These are phyloP conservation scores for Chlorella variabilis DNA, from an alignment of 163 green algal genomes.

Conservation along the genomic window DNA sequence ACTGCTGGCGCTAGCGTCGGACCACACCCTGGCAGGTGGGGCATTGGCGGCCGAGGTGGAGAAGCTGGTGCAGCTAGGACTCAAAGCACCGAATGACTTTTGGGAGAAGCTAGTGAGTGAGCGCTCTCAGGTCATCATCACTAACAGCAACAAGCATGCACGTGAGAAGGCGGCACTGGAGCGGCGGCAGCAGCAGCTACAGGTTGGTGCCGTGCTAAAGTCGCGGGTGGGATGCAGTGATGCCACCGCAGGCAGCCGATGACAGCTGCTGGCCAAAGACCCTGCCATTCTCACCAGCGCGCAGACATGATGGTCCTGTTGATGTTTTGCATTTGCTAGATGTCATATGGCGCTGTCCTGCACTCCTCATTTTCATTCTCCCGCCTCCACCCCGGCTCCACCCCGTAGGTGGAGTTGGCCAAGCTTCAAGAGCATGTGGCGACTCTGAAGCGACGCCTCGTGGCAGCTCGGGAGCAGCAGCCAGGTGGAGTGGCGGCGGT, in stretches of 20 bases:
- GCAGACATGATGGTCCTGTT: no score
- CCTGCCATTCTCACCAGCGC: no score
- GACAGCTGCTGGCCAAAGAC: neutral
- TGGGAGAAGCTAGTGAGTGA: constrained; percentile 32
- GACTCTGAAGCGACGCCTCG: neutral
- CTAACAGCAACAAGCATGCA: constrained; percentile 6
- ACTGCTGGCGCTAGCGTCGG: neutral
- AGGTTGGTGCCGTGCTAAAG: no score
- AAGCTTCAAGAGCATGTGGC: constrained; percentile 20
- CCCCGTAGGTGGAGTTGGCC: neutral
- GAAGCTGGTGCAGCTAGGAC: constrained; percentile 18
- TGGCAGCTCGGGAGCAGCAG: constrained; percentile 2
- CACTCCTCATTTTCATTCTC: no score
- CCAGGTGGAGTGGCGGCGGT: neutral
- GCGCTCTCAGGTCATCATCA: constrained; percentile 1
- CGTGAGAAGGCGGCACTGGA: constrained; percentile 13
- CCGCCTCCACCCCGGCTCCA: no score
- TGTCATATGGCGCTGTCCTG: no score
- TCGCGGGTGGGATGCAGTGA: no score
- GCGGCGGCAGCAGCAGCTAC: constrained; percentile 8
- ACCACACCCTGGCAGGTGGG: neutral
- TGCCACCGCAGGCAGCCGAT: no score
- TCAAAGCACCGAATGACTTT: constrained; percentile 22
- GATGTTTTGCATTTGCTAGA: no score
- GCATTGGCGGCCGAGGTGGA: constrained; percentile 14